Evolutionary conservation across 2,329 filamentous ascomycete species (phyloP).

Genomic region (Didymella segeticola): DNA sequence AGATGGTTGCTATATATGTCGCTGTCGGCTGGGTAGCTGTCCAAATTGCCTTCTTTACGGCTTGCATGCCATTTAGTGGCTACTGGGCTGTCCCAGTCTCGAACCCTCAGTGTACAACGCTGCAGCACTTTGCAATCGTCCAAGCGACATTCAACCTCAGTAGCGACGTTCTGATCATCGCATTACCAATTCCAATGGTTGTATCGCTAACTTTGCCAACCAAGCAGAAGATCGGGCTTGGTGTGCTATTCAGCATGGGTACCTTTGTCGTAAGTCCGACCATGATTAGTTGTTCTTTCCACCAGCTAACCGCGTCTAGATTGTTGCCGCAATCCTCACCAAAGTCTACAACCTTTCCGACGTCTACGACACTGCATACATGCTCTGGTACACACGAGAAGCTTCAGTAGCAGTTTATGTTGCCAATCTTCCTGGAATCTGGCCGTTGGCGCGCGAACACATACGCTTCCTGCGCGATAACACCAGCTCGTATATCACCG

Average conservation of each 20-base stretch:
- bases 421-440: conserved; percentile 61
- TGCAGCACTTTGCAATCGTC: conserved; percentile 64
- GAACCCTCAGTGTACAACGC: conserved; percentile 64
- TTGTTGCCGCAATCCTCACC: conserved; percentile 55
- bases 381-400: conserved; percentile 63
- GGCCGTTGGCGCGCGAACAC: conserved; percentile 58
- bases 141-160: conserved; percentile 67
- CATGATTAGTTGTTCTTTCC: conserved; percentile 1
- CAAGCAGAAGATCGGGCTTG: conserved; percentile 62
- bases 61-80: conserved; percentile 61
- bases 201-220: conserved; percentile 57
- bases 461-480: conserved; percentile 45
- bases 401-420: conserved; percentile 61
- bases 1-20: conserved; percentile 58
- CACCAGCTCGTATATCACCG: conserved; percentile 25
- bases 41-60: conserved; percentile 62
- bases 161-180: conserved; percentile 66
- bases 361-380: conserved; percentile 49
- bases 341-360: conserved; percentile 57
- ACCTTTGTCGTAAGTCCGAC: conserved; percentile 50
- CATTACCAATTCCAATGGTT: conserved; percentile 63
- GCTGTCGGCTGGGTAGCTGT: conserved; percentile 58
- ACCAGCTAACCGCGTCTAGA: conserved; percentile 23
- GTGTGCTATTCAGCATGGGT: conserved; percentile 59
- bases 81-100: conserved; percentile 65